phyloP scores from a whole-genome alignment of 768 basidiomycete genomes.

The Mycena belliarum region DNA sequence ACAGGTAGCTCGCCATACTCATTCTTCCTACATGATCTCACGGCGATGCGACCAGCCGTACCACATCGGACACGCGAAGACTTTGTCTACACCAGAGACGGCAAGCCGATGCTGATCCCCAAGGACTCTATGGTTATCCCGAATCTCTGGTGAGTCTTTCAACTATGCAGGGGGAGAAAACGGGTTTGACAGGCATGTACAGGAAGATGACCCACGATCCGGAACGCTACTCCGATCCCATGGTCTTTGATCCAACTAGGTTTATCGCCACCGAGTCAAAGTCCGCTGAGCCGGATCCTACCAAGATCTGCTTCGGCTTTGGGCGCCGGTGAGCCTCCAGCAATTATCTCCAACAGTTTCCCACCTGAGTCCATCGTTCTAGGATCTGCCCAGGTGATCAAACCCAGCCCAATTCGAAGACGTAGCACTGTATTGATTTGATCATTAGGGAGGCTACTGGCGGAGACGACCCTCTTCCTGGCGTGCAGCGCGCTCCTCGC shows the following conservation, averaged over 20 bases:
- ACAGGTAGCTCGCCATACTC: conserved; percentile 12
- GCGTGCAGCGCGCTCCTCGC: conserved; percentile 4
- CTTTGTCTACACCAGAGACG: background rate
- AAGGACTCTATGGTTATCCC: conserved; percentile 1
- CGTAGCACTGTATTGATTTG: background rate
- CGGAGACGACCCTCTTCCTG: background rate
- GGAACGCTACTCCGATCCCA: background rate
- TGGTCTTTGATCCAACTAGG: conserved; percentile 12
- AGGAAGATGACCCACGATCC: conserved; percentile 17
- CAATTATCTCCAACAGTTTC: background rate
- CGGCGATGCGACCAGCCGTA: background rate
- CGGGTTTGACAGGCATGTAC: background rate
- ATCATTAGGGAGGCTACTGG: background rate
- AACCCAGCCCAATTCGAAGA: background rate
- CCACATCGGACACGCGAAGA: conserved; percentile 6
- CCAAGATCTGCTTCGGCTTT: conserved; percentile 3
- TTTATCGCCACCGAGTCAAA: background rate
- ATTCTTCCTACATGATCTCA: background rate
- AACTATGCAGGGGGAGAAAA: background rate
- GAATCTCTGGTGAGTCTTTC: conserved; percentile 1
- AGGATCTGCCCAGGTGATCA: conserved; percentile 7
- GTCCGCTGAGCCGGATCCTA: conserved; percentile 7
- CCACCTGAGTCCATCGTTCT: background rate
- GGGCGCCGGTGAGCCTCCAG: conserved; percentile 17
- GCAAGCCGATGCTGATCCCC: background rate